Percentiles rank a stretch among this genome's conserved stretches.
These are phyloP conservation scores for Chlorella sp. DNA, from an alignment of 139 green algal species.

Conservation along the genomic window DNA sequence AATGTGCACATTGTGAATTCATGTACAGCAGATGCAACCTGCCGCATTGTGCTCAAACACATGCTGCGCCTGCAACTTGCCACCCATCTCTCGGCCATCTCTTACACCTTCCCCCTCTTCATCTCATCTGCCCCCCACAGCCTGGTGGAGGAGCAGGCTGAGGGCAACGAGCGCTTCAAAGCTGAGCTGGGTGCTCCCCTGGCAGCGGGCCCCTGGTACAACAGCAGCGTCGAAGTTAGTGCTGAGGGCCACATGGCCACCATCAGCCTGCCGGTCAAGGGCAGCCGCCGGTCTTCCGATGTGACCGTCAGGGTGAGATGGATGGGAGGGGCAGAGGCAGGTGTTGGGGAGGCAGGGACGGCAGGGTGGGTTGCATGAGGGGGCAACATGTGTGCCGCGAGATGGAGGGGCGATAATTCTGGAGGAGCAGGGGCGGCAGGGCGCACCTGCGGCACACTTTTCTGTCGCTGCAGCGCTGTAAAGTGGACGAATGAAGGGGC, in stretches of 20 bases:
- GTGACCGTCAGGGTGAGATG: constrained; percentile 25
- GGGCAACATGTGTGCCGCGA: too few species aligned
- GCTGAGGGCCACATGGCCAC: constrained; percentile 39
- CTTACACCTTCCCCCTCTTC: background rate
- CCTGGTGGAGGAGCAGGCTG: background rate
- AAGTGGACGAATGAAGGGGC: too few species aligned
- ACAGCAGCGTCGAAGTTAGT: constrained; percentile 15
- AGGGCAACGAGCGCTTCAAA: background rate
- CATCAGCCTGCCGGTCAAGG: constrained; percentile 30
- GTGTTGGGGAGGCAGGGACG: background rate
- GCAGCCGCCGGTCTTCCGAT: constrained; percentile 26
- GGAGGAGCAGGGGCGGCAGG: too few species aligned
- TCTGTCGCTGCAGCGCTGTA: too few species aligned
- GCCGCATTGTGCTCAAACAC: too few species aligned
- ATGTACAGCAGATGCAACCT: too few species aligned
- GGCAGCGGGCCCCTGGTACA: constrained; percentile 39
- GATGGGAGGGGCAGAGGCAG: background rate
- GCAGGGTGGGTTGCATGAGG: too few species aligned
- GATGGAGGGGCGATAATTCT: too few species aligned
- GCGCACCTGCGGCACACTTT: too few species aligned
- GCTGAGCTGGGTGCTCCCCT: constrained; percentile 28
- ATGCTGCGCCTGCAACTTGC: too few species aligned
- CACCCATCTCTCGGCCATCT: background rate
- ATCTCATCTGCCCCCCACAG: background rate
- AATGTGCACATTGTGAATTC: too few species aligned